Percentiles rank a stretch among this genome's conserved stretches.
Conservation (phyloP, 441 rosid species). For the Raphanus hybrid region DNA sequence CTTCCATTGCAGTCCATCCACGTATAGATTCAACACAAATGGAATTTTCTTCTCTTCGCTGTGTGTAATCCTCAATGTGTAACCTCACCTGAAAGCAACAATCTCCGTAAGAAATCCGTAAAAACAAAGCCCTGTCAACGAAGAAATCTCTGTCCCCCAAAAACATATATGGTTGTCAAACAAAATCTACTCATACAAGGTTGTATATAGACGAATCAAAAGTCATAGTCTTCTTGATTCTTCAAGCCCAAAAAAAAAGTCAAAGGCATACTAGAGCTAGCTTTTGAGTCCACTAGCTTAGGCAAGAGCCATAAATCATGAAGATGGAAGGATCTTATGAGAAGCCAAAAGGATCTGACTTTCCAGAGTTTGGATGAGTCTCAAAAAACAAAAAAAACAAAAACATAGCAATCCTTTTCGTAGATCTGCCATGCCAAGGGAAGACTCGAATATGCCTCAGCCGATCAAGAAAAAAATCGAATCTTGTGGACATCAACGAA, state of each 20-base stretch:
- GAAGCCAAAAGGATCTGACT: neutral
- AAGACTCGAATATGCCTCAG: neutral
- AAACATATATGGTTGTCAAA: constrained; percentile 3
- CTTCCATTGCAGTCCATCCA: constrained; percentile 43
- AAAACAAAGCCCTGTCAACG: neutral
- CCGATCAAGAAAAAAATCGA: neutral
- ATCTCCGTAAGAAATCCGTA: constrained; percentile 23
- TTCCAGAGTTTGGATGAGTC: constrained; percentile 8
- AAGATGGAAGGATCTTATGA: neutral
- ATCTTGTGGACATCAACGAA: neutral
- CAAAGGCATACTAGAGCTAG: neutral
- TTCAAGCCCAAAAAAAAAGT: neutral
- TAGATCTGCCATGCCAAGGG: constrained; percentile 8
- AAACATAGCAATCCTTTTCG: neutral
- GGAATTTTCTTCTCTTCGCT: neutral
- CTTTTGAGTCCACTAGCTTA: constrained; percentile 14
- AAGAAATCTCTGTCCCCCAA: neutral
- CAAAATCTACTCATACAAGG: neutral
- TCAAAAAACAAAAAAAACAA: neutral
- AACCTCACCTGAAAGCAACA: constrained; percentile 29
- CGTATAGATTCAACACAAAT: neutral
- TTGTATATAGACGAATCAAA: constrained; percentile 2
- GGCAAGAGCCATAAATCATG: neutral
- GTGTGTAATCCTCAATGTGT: constrained; percentile 8
- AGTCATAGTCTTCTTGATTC: neutral